Evolutionary conservation across 805 yeast genomes (phyloP), one percentile per base, ranked within the genome.

Genomic region (Groenewaldozyma salmanticensis): DNA sequence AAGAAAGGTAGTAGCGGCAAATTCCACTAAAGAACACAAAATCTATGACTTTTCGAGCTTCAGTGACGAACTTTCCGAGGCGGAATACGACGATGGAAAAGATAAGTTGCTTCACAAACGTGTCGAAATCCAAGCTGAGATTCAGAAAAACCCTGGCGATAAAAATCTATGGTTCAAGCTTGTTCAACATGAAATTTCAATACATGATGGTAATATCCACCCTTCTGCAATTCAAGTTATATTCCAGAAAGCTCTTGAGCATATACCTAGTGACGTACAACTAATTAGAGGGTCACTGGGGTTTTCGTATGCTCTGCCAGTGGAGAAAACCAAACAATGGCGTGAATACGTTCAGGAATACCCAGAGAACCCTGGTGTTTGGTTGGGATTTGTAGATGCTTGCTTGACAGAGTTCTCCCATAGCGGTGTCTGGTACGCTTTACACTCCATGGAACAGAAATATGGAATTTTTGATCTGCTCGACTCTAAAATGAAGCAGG

Each of bases 331-430:
- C 34, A n/a, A 15, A 13, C 15, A 21, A 24, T 42, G 45, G 45
- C 21, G 37, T 17, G 45, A 39, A 21, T 20, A 24, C 21, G 33
- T 39, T 2, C 19, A 29, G 24, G 21, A 42, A 20, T 22, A 29
- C 17, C 45, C 45, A 15, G 17, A 32, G 13, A 21, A n/a, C 5
- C 18, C 32, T 11, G 31, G 20, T 9, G 37, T 32, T 34, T 44
- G 47, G 47, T n/a, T 11, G 5, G 22, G 20, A 7, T 41, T 19
- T 20, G 31, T 44, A 3, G 35, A 37, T 3, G 19, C 33, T 17
- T 31, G 24, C 15, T 6, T 37, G 5, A 24, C 33, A 4, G 27
- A 39, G 11, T 11, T 9, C 13, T n/a, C n/a, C n/a, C n/a, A n/a
- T n/a, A n/a, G n/a, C n/a, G 27, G 29, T 15, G 17, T 20, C 4